These are phyloP conservation scores for Begonia peltatifolia DNA, from an alignment of 306 rosid species.

Conservation along the genomic window DNA sequence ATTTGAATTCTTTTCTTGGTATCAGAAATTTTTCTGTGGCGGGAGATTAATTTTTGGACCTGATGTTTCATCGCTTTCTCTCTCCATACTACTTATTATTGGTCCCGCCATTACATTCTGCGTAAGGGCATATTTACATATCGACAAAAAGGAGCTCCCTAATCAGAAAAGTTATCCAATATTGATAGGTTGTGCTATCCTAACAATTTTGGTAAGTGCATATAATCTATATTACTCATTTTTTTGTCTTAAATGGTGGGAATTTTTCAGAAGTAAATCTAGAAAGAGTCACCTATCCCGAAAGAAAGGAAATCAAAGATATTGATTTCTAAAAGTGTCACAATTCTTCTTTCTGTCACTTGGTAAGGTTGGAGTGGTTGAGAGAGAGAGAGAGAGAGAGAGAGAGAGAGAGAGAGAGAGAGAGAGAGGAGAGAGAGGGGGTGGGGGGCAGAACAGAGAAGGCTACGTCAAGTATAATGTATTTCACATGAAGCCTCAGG, in stretches of 20 bases:
- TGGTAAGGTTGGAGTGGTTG: too few species aligned
- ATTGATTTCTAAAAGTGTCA: too few species aligned
- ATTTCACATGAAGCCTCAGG: too few species aligned
- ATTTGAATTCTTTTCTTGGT: conserved; percentile 19
- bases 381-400: too few species aligned
- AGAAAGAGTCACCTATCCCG: neutral
- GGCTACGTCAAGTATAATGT: too few species aligned
- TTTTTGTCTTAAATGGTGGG: neutral
- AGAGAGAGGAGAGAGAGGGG: too few species aligned
- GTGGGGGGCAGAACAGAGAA: too few species aligned
- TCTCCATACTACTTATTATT: conserved; percentile 48
- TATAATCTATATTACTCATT: neutral
- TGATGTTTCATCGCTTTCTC: conserved; percentile 60
- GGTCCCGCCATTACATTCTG: conserved; percentile 71
- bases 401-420: too few species aligned
- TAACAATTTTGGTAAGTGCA: conserved; percentile 53
- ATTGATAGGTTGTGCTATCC: conserved; percentile 30
- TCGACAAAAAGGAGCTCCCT: conserved; percentile 7
- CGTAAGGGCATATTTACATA: conserved; percentile 32
- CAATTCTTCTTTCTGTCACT: too few species aligned
- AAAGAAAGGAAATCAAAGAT: neutral
- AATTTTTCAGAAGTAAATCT: neutral
- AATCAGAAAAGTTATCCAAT: conserved; percentile 34
- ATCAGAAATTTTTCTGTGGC: conserved; percentile 68
- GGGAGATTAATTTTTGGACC: conserved; percentile 97